Evolutionary conservation across 2,329 filamentous ascomycete species (phyloP), one percentile per base, ranked within the genome.

Genomic region (Ceratocystis huliohia): DNA sequence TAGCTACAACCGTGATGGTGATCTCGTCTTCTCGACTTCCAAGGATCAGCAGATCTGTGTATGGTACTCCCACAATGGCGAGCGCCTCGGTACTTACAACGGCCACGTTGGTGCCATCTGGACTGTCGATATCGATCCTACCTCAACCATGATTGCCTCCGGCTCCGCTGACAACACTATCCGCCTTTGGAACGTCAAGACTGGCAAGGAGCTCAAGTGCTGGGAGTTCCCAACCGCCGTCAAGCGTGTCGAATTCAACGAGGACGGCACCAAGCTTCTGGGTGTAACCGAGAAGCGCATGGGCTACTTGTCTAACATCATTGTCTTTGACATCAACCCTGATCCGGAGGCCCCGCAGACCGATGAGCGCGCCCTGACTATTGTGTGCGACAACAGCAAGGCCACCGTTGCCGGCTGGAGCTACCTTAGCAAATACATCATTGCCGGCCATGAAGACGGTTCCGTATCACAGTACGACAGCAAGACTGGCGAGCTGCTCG

Each of bases 201-300:
- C 88, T 17, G 94, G 94, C 75, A 90, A 89, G 76, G 88, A 89
- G 75, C 84, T 99, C 74, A 96, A 97, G 86, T 89, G 88, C 67
- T 99, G 94, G 94, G 92, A 99, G 72, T 96, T 96, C 79, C 87
- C 89, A 68, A 97, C 94, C 57, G 91, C 92, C 70, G 91, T 99
- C 77, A 97, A 99, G 86, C 86, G 94, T 73, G 92, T 96, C 76
- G 93, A 96, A 79, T 99, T 99, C 82, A 92, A 87, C 75, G 88
- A 96, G 74, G 94, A 99, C 78, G 94, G 93, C 73, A 88, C 84
- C 74, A 85, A 89, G 79, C 82, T 99, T 73, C 81, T 99, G 70
- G 93, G 91, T 70, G 92, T 99, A 70, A 99, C 94, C 65, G 94
- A 99, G 82, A 96, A 96, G 88, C 91, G 94, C 74, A 96, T 96